phyloP scores from a whole-genome alignment of 2,329 filamentous ascomycete genomes.

The Dryadomyces quercivorus region DNA sequence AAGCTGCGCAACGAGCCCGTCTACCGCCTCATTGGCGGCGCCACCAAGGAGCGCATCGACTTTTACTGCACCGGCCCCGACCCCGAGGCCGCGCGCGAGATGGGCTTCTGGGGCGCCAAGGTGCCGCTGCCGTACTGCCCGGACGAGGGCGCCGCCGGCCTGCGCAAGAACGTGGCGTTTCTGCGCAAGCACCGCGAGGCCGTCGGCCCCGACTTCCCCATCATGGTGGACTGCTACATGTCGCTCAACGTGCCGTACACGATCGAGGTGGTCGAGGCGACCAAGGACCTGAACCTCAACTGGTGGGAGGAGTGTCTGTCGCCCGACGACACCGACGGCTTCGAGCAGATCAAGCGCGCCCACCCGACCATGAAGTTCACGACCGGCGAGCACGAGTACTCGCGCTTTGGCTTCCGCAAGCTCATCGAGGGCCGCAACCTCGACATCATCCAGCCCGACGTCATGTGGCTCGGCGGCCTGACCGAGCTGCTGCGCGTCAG shows the following conservation, averaged over 20 bases:
- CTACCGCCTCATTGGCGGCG: constrained; percentile 86
- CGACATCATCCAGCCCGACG: constrained; percentile 89
- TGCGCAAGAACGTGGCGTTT: constrained; percentile 85
- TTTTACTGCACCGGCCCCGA: constrained; percentile 95
- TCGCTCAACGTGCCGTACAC: constrained; percentile 86
- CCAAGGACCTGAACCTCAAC: constrained; percentile 75
- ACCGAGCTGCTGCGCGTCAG: constrained; percentile 85
- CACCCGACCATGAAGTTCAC: constrained; percentile 90
- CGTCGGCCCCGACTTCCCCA: constrained; percentile 79
- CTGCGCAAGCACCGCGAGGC: constrained; percentile 71
- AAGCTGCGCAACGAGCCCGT: constrained; percentile 89
- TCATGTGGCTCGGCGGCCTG: constrained; percentile 94
- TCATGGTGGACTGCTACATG: constrained; percentile 98
- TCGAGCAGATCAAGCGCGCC: constrained; percentile 77
- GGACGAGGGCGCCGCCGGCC: constrained; percentile 68
- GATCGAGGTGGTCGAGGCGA: constrained; percentile 78
- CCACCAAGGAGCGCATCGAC: constrained; percentile 69
- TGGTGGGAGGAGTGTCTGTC: constrained; percentile 96
- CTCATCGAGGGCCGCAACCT: constrained; percentile 83
- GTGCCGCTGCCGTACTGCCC: constrained; percentile 83
- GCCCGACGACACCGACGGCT: constrained; percentile 86
- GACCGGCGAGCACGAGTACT: constrained; percentile 92
- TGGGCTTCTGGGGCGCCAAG: constrained; percentile 87
- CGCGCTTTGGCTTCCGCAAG: constrained; percentile 87
- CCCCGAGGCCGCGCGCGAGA: constrained; percentile 63